Evolutionary conservation across 192 early-diverging fungal species (phyloP).

Genomic region (Diversispora epigaea): DNA sequence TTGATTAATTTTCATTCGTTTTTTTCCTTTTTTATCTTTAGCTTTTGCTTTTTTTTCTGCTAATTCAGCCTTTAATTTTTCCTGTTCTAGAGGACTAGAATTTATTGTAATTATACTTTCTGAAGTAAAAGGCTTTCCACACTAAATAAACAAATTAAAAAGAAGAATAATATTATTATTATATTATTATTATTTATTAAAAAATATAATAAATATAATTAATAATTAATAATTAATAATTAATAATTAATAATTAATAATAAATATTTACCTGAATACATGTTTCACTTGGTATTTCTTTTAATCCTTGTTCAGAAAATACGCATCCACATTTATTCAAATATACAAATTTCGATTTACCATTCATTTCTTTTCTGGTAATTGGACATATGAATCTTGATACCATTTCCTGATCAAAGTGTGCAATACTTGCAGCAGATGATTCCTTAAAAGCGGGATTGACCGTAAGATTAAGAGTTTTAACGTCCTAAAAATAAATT

Average conservation of each 20-base stretch:
- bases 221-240: too few species aligned
- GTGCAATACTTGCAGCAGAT: constrained; percentile 46
- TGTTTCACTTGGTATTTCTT: constrained; percentile 59
- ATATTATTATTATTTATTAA: too few species aligned
- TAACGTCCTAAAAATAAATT: constrained; percentile 54
- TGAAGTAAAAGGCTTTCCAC: constrained; percentile 56
- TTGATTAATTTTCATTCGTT: constrained; percentile 43
- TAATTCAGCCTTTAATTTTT: constrained; percentile 55
- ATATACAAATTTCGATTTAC: constrained; percentile 67
- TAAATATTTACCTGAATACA: constrained; percentile 58
- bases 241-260: not conserved
- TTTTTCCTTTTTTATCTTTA: constrained; percentile 54
- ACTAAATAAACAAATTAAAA: constrained; percentile 42
- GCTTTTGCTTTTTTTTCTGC: constrained; percentile 50
- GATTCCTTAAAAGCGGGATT: constrained; percentile 62
- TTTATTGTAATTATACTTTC: constrained; percentile 72
- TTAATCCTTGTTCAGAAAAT: constrained; percentile 74
- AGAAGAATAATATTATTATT: too few species aligned
- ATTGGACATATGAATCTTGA: constrained; percentile 75
- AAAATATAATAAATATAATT: too few species aligned
- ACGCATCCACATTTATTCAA: constrained; percentile 75
- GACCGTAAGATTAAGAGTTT: constrained; percentile 61
- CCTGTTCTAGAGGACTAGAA: constrained; percentile 63
- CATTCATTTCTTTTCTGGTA: constrained; percentile 84
- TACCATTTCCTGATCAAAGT: constrained; percentile 52